Percentiles rank a stretch among this genome's conserved stretches.
Evolutionary conservation across 1,284 basidiomycete species (phyloP).

Genomic region (Irpex lacteus): DNA sequence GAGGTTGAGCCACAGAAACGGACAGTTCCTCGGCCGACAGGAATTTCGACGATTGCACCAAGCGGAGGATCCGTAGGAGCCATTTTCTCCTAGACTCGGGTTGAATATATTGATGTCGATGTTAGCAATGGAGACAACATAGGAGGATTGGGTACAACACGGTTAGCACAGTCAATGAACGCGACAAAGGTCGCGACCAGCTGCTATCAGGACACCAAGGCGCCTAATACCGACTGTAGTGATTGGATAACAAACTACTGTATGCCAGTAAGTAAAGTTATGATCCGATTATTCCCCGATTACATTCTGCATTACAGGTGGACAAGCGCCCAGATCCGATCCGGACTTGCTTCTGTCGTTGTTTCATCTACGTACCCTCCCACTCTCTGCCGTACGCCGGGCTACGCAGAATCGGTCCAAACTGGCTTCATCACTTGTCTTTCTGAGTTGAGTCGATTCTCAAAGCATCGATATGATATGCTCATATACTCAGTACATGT

Average conservation of each 20-base stretch:
- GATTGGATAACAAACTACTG: not conserved
- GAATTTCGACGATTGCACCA: slow-evolving; percentile 71
- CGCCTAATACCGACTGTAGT: not conserved
- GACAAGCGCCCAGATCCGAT: not conserved
- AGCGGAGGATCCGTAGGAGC: slow-evolving; percentile 34
- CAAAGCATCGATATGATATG: not conserved
- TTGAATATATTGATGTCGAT: not conserved
- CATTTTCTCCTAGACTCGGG: slow-evolving; percentile 14
- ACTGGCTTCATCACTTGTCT: not conserved
- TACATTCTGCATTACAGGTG: not conserved
- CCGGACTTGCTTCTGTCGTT: not conserved
- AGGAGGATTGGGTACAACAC: not conserved
- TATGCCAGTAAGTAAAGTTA: not conserved
- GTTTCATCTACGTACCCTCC: not conserved
- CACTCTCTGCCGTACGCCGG: not conserved
- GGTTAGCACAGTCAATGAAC: not conserved
- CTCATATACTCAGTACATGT: not conserved
- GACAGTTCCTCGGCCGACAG: slow-evolving; percentile 81
- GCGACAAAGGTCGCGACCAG: not conserved
- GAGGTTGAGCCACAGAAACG: slow-evolving; percentile 84
- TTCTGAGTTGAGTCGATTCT: not conserved
- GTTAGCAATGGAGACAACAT: not conserved
- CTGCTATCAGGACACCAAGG: not conserved
- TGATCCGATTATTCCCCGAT: not conserved
- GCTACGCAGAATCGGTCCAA: not conserved